These are phyloP conservation scores for Cephalotrichum gorgonifer DNA, from an alignment of 2,329 filamentous ascomycete species.

Conservation along the genomic window DNA sequence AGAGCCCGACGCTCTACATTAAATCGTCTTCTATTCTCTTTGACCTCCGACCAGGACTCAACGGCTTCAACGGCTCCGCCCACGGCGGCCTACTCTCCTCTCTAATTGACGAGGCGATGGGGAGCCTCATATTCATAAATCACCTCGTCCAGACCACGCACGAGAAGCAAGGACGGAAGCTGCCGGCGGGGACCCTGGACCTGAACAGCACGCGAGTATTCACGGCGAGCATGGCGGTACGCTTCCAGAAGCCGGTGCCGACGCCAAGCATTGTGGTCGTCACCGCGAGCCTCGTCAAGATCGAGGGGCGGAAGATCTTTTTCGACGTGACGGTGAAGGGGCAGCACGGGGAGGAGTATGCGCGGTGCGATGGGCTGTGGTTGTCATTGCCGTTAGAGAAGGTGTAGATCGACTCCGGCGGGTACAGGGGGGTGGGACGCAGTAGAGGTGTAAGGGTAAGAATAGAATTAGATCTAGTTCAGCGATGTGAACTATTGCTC, in stretches of 20 bases:
- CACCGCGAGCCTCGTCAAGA: slow-evolving; percentile 8
- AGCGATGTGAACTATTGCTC: no score
- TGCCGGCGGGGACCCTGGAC: slow-evolving; percentile 6
- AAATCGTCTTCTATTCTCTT: slow-evolving; percentile 10
- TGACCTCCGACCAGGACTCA: slow-evolving; percentile 13
- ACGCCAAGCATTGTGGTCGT: slow-evolving; percentile 11
- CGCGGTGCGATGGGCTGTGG: neutral
- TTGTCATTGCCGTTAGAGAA: neutral
- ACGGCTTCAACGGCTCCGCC: slow-evolving; percentile 14
- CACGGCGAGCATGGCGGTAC: slow-evolving; percentile 11
- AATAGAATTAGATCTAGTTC: no score
- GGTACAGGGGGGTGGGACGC: no score
- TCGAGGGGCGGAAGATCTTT: slow-evolving; percentile 10
- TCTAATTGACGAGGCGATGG: slow-evolving; percentile 19
- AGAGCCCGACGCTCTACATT: slow-evolving; percentile 8
- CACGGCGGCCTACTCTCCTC: slow-evolving; percentile 15
- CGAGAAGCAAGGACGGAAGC: slow-evolving; percentile 2
- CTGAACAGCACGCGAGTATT: slow-evolving; percentile 4
- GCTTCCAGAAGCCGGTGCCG: slow-evolving; percentile 9
- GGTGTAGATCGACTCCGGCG: no score
- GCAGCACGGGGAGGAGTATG: neutral
- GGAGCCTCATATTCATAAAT: slow-evolving; percentile 13
- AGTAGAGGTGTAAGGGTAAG: no score
- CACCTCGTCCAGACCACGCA: slow-evolving; percentile 8
- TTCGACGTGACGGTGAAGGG: slow-evolving; percentile 10